phyloP scores from a whole-genome alignment of 352 stramenopile genomes.

The Globisporangium radiosum region DNA sequence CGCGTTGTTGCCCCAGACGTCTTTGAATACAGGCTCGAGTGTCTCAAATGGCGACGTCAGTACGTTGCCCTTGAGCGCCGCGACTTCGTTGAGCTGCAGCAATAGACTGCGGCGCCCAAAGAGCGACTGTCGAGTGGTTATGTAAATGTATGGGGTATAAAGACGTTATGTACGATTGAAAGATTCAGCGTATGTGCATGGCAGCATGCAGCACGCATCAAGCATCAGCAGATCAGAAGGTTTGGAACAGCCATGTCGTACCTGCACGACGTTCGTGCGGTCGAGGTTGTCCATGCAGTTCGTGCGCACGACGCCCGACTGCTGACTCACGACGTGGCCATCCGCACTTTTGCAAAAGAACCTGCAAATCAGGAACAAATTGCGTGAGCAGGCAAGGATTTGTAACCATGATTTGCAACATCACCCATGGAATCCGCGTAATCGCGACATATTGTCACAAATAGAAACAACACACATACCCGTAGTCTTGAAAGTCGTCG shows the following conservation, averaged over 20 bases:
- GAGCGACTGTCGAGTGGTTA: slow-evolving; percentile 68
- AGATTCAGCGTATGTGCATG: neutral
- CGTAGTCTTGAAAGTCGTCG: slow-evolving; percentile 71
- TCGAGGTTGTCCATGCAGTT: slow-evolving; percentile 99
- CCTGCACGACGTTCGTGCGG: slow-evolving; percentile 82
- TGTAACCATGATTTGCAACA: neutral
- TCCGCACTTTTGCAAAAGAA: slow-evolving; percentile 53
- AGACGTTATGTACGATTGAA: neutral
- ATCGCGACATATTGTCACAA: neutral
- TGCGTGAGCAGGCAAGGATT: no score
- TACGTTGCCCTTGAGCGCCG: slow-evolving; percentile 62
- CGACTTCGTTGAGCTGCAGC: slow-evolving; percentile 70
- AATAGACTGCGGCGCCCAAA: slow-evolving; percentile 88
- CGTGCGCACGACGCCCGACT: slow-evolving; percentile 91
- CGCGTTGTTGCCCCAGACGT: slow-evolving; percentile 94
- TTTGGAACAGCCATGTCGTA: slow-evolving; percentile 4
- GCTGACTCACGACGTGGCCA: slow-evolving; percentile 46
- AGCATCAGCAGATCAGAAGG: neutral
- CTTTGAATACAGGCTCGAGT: slow-evolving; percentile 78
- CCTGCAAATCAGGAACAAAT: slow-evolving; percentile 11
- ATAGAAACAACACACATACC: slow-evolving; percentile 20
- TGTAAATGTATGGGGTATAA: neutral
- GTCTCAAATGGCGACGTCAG: slow-evolving; percentile 55
- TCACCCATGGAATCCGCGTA: neutral
- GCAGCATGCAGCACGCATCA: neutral